Evolutionary conservation across 352 stramenopile species (phyloP), one percentile per base, ranked within the genome.

Genomic region (Phytophthora syringae): DNA sequence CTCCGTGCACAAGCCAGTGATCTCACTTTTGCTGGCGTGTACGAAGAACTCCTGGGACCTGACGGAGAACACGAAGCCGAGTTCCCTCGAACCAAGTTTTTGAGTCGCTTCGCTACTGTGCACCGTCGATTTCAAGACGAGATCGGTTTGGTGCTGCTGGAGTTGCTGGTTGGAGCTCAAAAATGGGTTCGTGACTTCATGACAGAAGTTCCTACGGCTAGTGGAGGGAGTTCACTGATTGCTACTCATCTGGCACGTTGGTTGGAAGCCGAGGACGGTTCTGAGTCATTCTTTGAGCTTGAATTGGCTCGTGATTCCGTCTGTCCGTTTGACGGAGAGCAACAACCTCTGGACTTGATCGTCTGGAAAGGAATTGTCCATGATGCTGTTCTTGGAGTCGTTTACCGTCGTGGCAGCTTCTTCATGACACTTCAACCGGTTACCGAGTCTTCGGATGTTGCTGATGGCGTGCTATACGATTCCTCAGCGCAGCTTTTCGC

Each of bases 281-380:
- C 58, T 1, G 82, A 91, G 37, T 77, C 70, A 1, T 89, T 91
- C 47, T 91, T 86, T 22, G 82, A 90, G 64, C 64, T 91, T 4
- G 82, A 88, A 37, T 61, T 88, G 0, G 73, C 44, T 30, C 27
- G 36, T 39, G 25, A 57, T 61, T 52, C 75, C 9, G 42, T 66
- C 32, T 58, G 47, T 27, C 67, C 54, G 1, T 74, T 70, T 24
- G 45, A 56, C 12, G 58, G 69, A 13, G 56, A 42, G 0, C 54
- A 70, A 3, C 63, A 79, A 5, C 30, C 62, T 0, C 24, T 86
- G 3, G 76, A 80, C 4, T 58, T 91, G 30, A 3, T 91, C 39
- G 57, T 89, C 0, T 89, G 82, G 82, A 86, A 86, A 52, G 80
- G 82, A 9, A 69, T 89, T 16, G 74, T 91, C 3, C 64, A 91